phyloP scores from a whole-genome alignment of 805 yeast genomes.

The Monosporozyma aerobia region DNA sequence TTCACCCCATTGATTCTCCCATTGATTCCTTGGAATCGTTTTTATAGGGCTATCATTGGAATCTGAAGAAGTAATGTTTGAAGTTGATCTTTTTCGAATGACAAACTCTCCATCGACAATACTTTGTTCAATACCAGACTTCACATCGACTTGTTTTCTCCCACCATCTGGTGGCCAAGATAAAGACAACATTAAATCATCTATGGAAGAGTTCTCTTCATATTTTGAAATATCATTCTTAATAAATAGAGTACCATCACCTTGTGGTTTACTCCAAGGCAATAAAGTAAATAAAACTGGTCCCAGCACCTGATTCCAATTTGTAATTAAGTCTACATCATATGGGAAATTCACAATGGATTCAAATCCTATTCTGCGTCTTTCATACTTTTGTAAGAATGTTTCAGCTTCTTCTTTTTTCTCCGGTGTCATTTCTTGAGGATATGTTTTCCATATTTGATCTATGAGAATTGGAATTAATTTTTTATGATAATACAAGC shows the following conservation, averaged over 20 bases:
- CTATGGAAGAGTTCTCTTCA: slow-evolving; percentile 19
- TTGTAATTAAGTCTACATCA: slow-evolving; percentile 54
- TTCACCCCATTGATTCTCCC: slow-evolving; percentile 82
- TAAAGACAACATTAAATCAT: slow-evolving; percentile 50
- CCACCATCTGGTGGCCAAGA: slow-evolving; percentile 96
- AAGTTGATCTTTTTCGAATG: slow-evolving; percentile 18
- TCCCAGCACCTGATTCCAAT: slow-evolving; percentile 49
- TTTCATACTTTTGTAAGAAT: slow-evolving; percentile 6
- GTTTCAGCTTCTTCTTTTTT: slow-evolving; percentile 10
- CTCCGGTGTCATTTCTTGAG: slow-evolving; percentile 9
- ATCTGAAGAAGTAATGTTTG: neutral
- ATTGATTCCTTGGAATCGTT: slow-evolving; percentile 34
- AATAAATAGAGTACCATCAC: slow-evolving; percentile 49
- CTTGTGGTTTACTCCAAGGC: slow-evolving; percentile 60
- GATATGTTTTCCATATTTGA: slow-evolving; percentile 37
- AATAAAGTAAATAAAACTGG: slow-evolving; percentile 53
- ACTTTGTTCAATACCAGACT: neutral
- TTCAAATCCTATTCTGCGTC: slow-evolving; percentile 39
- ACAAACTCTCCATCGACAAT: slow-evolving; percentile 27
- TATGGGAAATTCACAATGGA: slow-evolving; percentile 72
- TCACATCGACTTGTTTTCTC: slow-evolving; percentile 13
- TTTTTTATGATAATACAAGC: slow-evolving; percentile 47
- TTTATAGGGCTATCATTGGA: slow-evolving; percentile 18
- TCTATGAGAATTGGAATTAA: slow-evolving; percentile 38
- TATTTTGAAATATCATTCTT: slow-evolving; percentile 43